Percentiles rank a stretch among this genome's conserved stretches.
These are phyloP conservation scores for Chaetomiaceae sp. DNA, from an alignment of 2,329 filamentous ascomycete species.

Conservation along the genomic window DNA sequence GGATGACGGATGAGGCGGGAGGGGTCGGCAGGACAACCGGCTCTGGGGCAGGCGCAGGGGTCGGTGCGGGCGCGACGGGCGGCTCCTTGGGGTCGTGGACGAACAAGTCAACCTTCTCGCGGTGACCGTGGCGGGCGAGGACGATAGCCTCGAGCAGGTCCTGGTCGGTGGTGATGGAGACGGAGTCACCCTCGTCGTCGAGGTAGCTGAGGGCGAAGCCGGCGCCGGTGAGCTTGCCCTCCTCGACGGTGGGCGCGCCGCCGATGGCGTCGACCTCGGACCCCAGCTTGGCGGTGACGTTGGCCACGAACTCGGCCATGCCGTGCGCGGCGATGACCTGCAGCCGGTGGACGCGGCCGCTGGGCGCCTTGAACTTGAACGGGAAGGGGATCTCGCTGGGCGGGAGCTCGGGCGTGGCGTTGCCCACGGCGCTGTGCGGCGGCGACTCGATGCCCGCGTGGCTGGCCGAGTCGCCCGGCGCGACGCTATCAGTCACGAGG, in stretches of 20 bases:
- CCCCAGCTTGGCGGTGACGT: conserved; percentile 80
- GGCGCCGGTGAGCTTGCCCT: conserved; percentile 69
- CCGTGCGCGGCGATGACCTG: conserved; percentile 80
- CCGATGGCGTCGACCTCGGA: conserved; percentile 78
- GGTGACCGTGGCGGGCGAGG: conserved; percentile 69
- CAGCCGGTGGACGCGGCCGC: conserved; percentile 86
- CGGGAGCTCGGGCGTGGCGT: conserved; percentile 47
- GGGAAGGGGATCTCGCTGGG: conserved; percentile 77
- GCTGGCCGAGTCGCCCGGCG: conserved; percentile 91
- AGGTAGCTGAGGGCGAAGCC: conserved; percentile 94
- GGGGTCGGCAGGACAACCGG: conserved; percentile 41
- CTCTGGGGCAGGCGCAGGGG: conserved; percentile 47
- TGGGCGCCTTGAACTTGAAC: conserved; percentile 99
- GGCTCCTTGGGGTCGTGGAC: conserved; percentile 90
- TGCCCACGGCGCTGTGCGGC: conserved; percentile 54
- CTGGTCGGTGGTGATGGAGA: conserved; percentile 93
- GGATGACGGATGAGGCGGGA: conserved; percentile 45
- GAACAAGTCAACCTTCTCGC: conserved; percentile 95
- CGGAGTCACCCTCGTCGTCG: conserved; percentile 93
- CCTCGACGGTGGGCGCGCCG: conserved; percentile 70
- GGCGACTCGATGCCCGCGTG: conserved; percentile 81
- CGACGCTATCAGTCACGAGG: conserved; percentile 72
- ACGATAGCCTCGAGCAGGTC: conserved; percentile 87
- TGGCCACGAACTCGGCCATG: conserved; percentile 70
- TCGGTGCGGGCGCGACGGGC: conserved; percentile 50